Evolutionary conservation across 1,284 basidiomycete genomes (phyloP).

Genomic region (Sporisorium iseilematis-ciliati): DNA sequence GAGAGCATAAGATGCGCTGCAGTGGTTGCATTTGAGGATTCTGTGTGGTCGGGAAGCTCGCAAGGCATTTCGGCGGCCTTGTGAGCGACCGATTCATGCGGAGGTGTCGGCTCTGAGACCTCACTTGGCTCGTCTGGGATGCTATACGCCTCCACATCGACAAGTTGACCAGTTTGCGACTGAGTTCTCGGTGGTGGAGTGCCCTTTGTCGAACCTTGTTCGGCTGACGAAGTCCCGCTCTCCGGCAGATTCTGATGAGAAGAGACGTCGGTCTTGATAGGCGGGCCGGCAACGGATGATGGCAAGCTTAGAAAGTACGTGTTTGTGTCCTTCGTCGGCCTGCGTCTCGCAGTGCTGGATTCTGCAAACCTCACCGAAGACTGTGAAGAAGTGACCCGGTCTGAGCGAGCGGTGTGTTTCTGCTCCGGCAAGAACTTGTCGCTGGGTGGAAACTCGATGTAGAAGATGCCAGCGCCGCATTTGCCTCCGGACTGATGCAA

Average conservation of each 20-base stretch:
- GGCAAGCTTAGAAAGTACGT: constrained; percentile 29
- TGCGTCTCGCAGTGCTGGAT: not conserved
- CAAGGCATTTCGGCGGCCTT: not conserved
- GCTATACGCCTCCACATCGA: constrained; percentile 22
- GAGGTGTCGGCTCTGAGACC: not conserved
- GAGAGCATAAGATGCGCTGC: not conserved
- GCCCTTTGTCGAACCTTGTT: not conserved
- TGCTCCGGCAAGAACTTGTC: constrained; percentile 22
- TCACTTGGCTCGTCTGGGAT: constrained; percentile 27
- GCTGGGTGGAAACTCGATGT: constrained; percentile 45
- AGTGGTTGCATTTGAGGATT: not conserved
- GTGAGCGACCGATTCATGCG: not conserved
- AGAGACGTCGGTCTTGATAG: not conserved
- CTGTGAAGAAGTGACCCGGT: not conserved
- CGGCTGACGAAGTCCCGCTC: not conserved
- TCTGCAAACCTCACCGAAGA: not conserved
- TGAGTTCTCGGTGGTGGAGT: not conserved
- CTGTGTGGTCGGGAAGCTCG: not conserved
- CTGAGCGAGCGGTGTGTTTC: not conserved
- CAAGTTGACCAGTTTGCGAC: not conserved
- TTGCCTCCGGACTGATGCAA: constrained; percentile 45
- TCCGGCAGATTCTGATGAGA: not conserved
- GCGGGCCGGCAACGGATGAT: constrained; percentile 10
- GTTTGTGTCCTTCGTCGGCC: not conserved
- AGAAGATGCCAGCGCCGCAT: constrained; percentile 44